Base-by-base conservation (phyloP, 129 eudicot genomes). In the Flaveria ramosissima region DNA sequence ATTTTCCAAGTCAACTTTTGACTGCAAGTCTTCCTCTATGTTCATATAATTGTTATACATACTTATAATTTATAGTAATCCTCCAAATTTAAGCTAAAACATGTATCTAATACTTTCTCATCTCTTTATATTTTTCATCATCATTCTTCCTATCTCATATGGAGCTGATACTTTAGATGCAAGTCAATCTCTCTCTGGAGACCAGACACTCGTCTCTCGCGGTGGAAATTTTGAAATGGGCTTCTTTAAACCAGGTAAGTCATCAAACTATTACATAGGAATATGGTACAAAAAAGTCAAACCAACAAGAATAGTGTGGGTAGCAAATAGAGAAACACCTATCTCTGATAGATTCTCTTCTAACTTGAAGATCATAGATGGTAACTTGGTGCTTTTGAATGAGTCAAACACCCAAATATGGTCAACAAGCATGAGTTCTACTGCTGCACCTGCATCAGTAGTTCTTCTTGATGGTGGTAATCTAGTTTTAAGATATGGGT, bases 321-420 rank as follows among this genome's bases (percentile, higher is more conserved):
- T 89, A 15, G 96, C 91, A 30, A 90, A 90, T 57, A 84, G 96
- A 67, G 80, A 83, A 10, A 41, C 32, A 1, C 90, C 90, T 9
- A 39, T 84, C 23, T 30, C 46, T 1, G 87, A 89, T 70, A 84
- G 27, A 60, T 68, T 76, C 53, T 68, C 76, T 9, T 81, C 79
- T 10, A 55, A 63, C 27, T 71, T 89, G 24, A 75, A 71, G 59
- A 71, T 86, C 46, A 15, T 26, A 41, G 75, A 84, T 75, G 89
- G 88, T 51, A 83, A 85, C 61, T 64, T 88, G 14, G 85, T 86
- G 24, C 84, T 88, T 19, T 30, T 78, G 7, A 66, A 82, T 7
- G 87, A 72, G 51, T 70, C 85, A 30, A 74, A 82, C 2, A 1
- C 12, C 23, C 39, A 24, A 6, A 36, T 84, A 82, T 89, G 90